Evolutionary conservation across 495 filamentous ascomycete genomes (phyloP).

Genomic region (Trichoderma virens): DNA sequence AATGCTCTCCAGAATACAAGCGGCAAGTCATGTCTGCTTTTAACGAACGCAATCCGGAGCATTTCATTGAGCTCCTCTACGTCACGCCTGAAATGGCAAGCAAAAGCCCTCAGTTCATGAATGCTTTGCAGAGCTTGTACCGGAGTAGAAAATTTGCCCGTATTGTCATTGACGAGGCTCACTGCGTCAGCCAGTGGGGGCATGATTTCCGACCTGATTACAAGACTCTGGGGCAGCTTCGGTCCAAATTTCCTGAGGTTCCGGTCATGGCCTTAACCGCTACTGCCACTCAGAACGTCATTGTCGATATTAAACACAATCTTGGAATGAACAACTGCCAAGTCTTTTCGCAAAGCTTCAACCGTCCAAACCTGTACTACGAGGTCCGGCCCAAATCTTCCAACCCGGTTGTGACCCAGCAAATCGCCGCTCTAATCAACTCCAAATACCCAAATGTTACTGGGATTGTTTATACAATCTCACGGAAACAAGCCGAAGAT

Average conservation of each 20-base stretch:
- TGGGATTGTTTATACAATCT: conserved; percentile 93
- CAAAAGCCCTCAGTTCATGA: conserved; percentile 59
- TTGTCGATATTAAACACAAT: conserved; percentile 80
- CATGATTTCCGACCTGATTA: conserved; percentile 98
- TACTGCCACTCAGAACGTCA: conserved; percentile 89
- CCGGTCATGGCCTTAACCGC: conserved; percentile 93
- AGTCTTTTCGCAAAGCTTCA: conserved; percentile 84
- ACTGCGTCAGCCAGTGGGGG: conserved; percentile 98
- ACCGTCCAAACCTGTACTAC: conserved; percentile 85
- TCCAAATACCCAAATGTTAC: conserved; percentile 56
- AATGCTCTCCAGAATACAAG: conserved; percentile 48
- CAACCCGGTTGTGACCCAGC: conserved; percentile 42
- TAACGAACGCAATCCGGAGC: conserved; percentile 52
- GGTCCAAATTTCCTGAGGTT: conserved; percentile 60
- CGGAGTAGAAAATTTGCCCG: conserved; percentile 63
- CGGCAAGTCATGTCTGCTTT: conserved; percentile 53
- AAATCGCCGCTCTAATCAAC: conserved; percentile 66
- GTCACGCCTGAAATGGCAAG: conserved; percentile 95
- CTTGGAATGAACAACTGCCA: conserved; percentile 70
- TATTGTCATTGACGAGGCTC: conserved; percentile 94
- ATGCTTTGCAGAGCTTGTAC: conserved; percentile 55
- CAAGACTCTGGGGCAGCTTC: conserved; percentile 69
- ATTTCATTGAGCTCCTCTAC: conserved; percentile 75
- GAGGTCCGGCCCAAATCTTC: conserved; percentile 55
- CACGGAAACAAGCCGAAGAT: conserved; percentile 72